Percentiles rank a stretch among this genome's conserved stretches.
These are phyloP conservation scores for Amphirosellinia nigrospora DNA, from an alignment of 495 filamentous ascomycete species.

Conservation along the genomic window DNA sequence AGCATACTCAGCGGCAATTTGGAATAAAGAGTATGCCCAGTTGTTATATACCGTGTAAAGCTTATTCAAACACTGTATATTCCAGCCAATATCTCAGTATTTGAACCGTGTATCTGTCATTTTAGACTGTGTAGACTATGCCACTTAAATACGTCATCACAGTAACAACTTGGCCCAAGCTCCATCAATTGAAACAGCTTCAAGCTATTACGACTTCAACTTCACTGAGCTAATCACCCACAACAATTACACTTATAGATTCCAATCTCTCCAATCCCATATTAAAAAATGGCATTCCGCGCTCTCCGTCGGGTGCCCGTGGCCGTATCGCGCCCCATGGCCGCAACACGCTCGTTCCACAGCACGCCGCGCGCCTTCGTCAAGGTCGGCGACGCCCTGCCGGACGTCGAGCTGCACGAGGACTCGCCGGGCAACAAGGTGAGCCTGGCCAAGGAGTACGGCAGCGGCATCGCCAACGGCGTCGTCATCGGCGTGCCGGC, in stretches of 20 bases:
- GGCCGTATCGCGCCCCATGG: constrained; percentile 17
- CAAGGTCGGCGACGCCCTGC: constrained; percentile 66
- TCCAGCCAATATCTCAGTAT: not conserved
- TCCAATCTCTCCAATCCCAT: not conserved
- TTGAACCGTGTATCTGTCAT: too few relatives aligned
- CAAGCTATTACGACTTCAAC: not conserved
- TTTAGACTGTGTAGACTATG: not conserved
- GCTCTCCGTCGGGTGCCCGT: constrained; percentile 31
- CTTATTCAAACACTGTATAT: not conserved
- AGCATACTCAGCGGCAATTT: constrained; percentile 8
- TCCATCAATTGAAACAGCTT: constrained; percentile 1
- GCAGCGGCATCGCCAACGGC: constrained; percentile 61
- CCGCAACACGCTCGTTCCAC: constrained; percentile 56
- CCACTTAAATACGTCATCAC: constrained; percentile 3
- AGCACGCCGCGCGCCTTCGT: constrained; percentile 56
- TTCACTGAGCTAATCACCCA: not conserved
- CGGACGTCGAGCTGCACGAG: constrained; percentile 68
- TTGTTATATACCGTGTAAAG: not conserved
- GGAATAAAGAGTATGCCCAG: not conserved
- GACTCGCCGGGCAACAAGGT: constrained; percentile 78
- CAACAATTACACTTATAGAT: not conserved
- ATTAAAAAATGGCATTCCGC: constrained; percentile 36
- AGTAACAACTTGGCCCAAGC: not conserved
- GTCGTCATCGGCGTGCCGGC: constrained; percentile 91
- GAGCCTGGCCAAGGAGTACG: constrained; percentile 78